phyloP scores from a whole-genome alignment of 164 flowering plant genomes.

The Euptelea pleiosperma region DNA sequence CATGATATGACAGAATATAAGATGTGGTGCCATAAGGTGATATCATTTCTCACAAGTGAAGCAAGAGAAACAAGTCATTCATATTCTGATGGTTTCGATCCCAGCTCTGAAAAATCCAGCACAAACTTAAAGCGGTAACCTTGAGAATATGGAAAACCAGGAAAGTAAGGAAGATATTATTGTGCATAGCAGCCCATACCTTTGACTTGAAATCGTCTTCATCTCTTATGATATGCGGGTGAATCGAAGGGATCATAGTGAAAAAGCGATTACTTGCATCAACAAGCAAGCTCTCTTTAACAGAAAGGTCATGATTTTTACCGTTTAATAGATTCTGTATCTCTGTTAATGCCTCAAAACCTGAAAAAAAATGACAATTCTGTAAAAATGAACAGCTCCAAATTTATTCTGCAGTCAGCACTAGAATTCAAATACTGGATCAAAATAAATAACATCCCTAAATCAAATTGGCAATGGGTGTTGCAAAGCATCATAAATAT shows the following conservation, averaged over 20 bases:
- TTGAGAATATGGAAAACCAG: neutral
- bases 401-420: no score
- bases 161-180: neutral
- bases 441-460: neutral
- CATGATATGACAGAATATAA: neutral
- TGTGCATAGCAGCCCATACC: constrained; percentile 38
- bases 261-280: constrained; percentile 95
- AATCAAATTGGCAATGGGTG: neutral
- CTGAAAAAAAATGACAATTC: constrained; percentile 35
- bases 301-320: constrained; percentile 34
- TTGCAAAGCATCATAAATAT: neutral
- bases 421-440: no score
- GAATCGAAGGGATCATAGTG: constrained; percentile 90
- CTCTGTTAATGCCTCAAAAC: constrained; percentile 95
- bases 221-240: constrained; percentile 86
- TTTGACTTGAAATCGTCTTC: constrained; percentile 83
- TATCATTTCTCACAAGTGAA: neutral
- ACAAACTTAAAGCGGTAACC: neutral
- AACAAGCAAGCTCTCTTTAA: constrained; percentile 71
- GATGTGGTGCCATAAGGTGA: neutral
- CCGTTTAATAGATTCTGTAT: constrained; percentile 67
- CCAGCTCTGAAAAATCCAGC: no score
- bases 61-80: no score
- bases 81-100: no score
- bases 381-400: neutral